Evolutionary conservation across 345 rosid genomes (phyloP), one percentile per base, ranked within the genome.

Genomic region (Odontarrhena argentea): DNA sequence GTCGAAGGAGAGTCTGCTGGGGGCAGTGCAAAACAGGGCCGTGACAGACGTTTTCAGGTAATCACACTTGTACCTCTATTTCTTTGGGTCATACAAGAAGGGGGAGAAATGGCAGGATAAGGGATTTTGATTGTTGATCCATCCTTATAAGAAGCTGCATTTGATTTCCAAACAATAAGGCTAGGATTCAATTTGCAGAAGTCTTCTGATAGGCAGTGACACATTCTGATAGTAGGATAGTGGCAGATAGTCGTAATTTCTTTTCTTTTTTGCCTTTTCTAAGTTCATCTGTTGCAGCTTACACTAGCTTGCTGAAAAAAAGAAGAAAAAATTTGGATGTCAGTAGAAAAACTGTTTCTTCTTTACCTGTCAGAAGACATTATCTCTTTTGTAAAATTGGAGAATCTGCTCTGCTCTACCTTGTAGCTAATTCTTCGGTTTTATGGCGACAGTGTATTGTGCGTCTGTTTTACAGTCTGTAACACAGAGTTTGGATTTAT

Each of bases 1-100:
- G 99, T 94, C 5, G 99, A 94, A 77, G 99, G 99, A 50, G 97
- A 94, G 78, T 94, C 99, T 40, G 99, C 99, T 46, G 99, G 99
- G 46, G 97, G 97, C 69, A 94, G 99, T 82, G 99, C 99, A 63
- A 94, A 94, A 78, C 99, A 91, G 65, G 99, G 99, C 59, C 96
- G 99, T 56, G 97, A 94, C 78, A 84, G 99, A 74, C 86, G 96
- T 35, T 91, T 91, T 78, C 99, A 94, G 99, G 99, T 91, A 73
- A 80, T 58, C 30, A 47, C 15, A 6, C 47, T 36, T 68, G 24
- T 57, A 53, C 65, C 48, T 57, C 50, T 73, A 8, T 42, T 51
- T 69, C 7, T 34, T 15, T 5, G 59, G 59, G 65, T 28, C 14
- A 6, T 49, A 55, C 13, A 63, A 24, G 44, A 42, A 32, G 24